These are phyloP conservation scores for Rhodosporidiobolus sp. DNA, from an alignment of 768 basidiomycete genomes.

Conservation along the genomic window DNA sequence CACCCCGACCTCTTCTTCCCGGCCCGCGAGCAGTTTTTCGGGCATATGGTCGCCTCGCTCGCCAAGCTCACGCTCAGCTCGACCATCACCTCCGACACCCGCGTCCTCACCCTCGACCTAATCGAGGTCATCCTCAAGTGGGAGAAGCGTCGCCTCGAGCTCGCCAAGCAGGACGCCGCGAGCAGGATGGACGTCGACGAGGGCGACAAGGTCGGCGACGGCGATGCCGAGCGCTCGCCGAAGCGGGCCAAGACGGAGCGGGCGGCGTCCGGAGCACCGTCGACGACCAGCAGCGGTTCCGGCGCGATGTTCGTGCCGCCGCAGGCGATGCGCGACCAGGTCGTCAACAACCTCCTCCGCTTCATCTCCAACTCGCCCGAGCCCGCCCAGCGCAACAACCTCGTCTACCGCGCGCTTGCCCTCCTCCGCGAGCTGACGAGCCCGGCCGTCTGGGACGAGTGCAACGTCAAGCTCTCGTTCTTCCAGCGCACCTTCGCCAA, in stretches of 20 bases:
- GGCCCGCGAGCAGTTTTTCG: constrained; percentile 84
- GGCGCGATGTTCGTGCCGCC: constrained; percentile 51
- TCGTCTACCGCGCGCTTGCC: constrained; percentile 50
- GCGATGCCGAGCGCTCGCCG: constrained; percentile 25
- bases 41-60: constrained; percentile 86
- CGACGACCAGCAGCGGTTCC: constrained; percentile 42
- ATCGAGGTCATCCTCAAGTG: constrained; percentile 88
- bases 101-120: constrained; percentile 82
- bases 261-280: constrained; percentile 48
- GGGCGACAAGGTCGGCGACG: constrained; percentile 12
- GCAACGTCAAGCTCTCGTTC: constrained; percentile 84
- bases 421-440: constrained; percentile 72
- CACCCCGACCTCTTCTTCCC: constrained; percentile 89
- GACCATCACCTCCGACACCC: constrained; percentile 67
- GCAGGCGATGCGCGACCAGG: constrained; percentile 74
- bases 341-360: constrained; percentile 93
- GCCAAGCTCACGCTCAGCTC: constrained; percentile 78
- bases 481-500: constrained; percentile 74
- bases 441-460: constrained; percentile 81
- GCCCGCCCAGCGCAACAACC: constrained; percentile 47
- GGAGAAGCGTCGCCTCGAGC: constrained; percentile 58
- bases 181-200: constrained; percentile 56
- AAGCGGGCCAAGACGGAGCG: constrained; percentile 49
- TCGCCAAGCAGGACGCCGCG: constrained; percentile 37
- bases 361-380: constrained; percentile 64